A percentile compares a stretch with the other conserved stretches of the same genome.
Evolutionary conservation across 257 asterid species (phyloP).

Genomic region (Solanum paucissectum): DNA sequence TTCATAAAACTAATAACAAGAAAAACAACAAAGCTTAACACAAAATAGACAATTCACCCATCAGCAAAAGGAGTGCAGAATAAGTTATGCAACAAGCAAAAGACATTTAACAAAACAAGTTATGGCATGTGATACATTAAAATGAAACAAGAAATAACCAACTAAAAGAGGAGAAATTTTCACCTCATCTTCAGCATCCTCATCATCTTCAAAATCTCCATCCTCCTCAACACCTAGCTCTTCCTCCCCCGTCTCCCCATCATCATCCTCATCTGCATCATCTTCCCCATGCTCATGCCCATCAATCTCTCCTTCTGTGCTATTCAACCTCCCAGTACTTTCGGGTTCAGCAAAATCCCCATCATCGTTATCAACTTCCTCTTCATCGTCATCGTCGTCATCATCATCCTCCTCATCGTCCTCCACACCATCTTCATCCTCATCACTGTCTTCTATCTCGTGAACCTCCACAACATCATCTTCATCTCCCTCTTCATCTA

Average conservation of each 20-base stretch:
- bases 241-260: slow-evolving; percentile 86
- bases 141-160: background rate
- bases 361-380: slow-evolving; percentile 69
- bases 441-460: slow-evolving; percentile 57
- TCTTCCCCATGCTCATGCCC: slow-evolving; percentile 95
- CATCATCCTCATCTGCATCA: slow-evolving; percentile 71
- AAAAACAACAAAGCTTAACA: background rate
- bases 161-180: background rate
- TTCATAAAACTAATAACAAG: background rate
- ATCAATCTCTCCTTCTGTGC: slow-evolving; percentile 84
- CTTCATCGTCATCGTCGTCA: slow-evolving; percentile 58
- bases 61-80: background rate
- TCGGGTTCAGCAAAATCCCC: slow-evolving; percentile 45
- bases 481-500: slow-evolving; percentile 54
- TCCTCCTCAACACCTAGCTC: slow-evolving; percentile 61
- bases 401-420: slow-evolving; percentile 38
- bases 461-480: slow-evolving; percentile 82
- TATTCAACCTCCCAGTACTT: slow-evolving; percentile 47
- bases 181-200: slow-evolving; percentile 81
- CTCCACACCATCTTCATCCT: slow-evolving; percentile 36
- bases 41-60: background rate
- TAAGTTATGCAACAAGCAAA: background rate
- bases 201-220: slow-evolving; percentile 65
- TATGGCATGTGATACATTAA: background rate
- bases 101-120: background rate